A percentile compares a stretch with the other conserved stretches of the same genome.
Conservation (phyloP, 352 stramenopile species). For the Pythium phragmitis region DNA sequence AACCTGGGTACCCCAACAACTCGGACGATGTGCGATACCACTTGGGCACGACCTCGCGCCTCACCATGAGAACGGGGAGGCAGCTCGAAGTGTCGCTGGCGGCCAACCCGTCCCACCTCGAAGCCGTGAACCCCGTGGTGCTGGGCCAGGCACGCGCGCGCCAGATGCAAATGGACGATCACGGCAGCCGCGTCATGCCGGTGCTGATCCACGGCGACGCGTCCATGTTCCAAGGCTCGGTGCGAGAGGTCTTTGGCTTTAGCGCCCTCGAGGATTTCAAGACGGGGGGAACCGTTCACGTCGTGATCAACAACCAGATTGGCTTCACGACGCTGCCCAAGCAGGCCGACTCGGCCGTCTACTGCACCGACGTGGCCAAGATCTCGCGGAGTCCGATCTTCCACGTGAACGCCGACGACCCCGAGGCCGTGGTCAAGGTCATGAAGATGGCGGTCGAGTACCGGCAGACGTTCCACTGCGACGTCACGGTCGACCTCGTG, state of each 20-base stretch:
- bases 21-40: conserved; percentile 89
- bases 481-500: conserved; percentile 98
- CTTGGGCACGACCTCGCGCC: conserved; percentile 73
- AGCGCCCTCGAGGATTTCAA: conserved; percentile 92
- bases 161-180: conserved; percentile 83
- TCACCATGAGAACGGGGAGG: conserved; percentile 67
- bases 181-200: conserved; percentile 91
- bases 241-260: conserved; percentile 82
- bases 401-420: conserved; percentile 98
- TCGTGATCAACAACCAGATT: conserved; percentile 99
- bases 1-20: conserved; percentile 85
- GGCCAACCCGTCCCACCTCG: conserved; percentile 98
- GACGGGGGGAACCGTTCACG: conserved; percentile 97
- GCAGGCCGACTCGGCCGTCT: conserved; percentile 95
- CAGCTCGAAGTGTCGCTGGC: conserved; percentile 87
- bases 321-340: conserved; percentile 98
- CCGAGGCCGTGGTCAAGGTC: conserved; percentile 88
- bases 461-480: conserved; percentile 90
- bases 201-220: conserved; percentile 98
- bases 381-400: conserved; percentile 94
- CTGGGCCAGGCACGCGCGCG: conserved; percentile 95
- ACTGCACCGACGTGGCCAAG: conserved; percentile 98
- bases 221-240: conserved; percentile 86
- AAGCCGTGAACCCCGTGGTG: conserved; percentile 98
- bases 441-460: conserved; percentile 93